Conservation (phyloP, 139 green algal genomes). For the Chlamydomonas schloesseri region DNA sequence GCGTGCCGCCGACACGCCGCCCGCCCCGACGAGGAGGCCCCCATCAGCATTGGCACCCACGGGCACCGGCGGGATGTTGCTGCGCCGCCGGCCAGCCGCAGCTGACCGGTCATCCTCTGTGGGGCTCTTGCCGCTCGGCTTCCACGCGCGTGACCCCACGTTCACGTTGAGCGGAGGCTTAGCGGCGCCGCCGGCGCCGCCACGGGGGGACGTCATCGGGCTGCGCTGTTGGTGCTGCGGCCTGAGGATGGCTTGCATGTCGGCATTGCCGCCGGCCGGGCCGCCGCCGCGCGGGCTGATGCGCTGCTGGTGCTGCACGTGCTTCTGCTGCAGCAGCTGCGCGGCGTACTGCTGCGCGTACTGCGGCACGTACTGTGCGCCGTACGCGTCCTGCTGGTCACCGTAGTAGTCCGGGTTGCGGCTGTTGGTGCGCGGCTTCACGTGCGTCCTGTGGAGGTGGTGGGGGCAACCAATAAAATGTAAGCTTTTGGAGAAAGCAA, state of each 20-base stretch:
- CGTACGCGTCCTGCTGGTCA: neutral
- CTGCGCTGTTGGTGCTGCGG: neutral
- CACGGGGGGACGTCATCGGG: neutral
- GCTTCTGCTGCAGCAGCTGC: too few species aligned
- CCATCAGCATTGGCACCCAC: neutral
- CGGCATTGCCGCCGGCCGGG: neutral
- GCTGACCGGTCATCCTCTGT: neutral
- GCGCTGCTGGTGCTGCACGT: too few species aligned
- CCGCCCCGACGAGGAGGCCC: neutral
- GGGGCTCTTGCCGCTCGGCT: neutral
- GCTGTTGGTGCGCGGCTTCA: slow-evolving; percentile 49
- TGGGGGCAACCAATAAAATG: too few species aligned
- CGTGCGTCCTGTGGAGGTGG: slow-evolving; percentile 23
- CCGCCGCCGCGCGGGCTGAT: neutral
- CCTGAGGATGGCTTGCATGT: neutral
- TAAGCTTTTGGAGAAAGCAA: too few species aligned
- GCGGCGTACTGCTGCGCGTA: neutral
- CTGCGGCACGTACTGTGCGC: too few species aligned
- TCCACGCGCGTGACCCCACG: neutral
- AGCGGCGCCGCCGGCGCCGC: neutral
- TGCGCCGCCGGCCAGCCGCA: neutral
- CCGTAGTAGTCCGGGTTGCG: slow-evolving; percentile 37
- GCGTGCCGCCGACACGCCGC: neutral
- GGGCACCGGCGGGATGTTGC: slow-evolving; percentile 21
- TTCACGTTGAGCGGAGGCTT: slow-evolving; percentile 17